Base-by-base conservation (phyloP, 768 basidiomycete genomes). In the Amyloporia xantha region DNA sequence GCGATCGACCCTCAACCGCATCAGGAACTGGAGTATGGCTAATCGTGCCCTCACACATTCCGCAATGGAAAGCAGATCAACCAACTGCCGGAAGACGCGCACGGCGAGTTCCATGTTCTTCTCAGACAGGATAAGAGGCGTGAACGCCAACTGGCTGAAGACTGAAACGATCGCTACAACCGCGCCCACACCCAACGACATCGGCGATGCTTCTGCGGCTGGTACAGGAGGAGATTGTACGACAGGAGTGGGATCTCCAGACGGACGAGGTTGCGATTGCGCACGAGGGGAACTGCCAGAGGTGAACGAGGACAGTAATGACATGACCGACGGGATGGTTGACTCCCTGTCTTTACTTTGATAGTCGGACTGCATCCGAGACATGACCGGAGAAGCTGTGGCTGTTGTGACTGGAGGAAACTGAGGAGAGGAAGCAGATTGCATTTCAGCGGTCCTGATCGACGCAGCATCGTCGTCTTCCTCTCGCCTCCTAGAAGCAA, bases 1-100 rank as follows among this genome's bases (percentile, higher is more conserved):
- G 1, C 89, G 81, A 61, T 96, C 94, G 0, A 88, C 92, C 48
- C 95, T 76, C 17, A 98, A 71, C 12, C 91, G 81, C 72, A 93
- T 81, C 54, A 96, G 63, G 71, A 95, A 96, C 61, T 92, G 90
- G 17, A 98, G 70, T 3, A 85, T 74, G 11, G 80, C 71, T 15
- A 98, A 62, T 20, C 90, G 73, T 0, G 86, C 84, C 35, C 78
- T 71, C 0, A 79, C 57, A 7, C 80, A 79, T 52, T 69, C 73
- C 2, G 76, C 73, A 19, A 69, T 62, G 0, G 65, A 58, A 3
- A 76, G 59, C 12, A 85, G 62, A 17, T 69, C 64, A 12, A 87
- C 58, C 39, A 89, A 65, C 39, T 70, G 67, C 0, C 64, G 52
- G 62, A 77, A 88, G 13, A 89, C 63, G 1, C 67, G 67, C 5